Conservation (phyloP, 2,329 filamentous ascomycete genomes). For the Hypoxylon sp. region DNA sequence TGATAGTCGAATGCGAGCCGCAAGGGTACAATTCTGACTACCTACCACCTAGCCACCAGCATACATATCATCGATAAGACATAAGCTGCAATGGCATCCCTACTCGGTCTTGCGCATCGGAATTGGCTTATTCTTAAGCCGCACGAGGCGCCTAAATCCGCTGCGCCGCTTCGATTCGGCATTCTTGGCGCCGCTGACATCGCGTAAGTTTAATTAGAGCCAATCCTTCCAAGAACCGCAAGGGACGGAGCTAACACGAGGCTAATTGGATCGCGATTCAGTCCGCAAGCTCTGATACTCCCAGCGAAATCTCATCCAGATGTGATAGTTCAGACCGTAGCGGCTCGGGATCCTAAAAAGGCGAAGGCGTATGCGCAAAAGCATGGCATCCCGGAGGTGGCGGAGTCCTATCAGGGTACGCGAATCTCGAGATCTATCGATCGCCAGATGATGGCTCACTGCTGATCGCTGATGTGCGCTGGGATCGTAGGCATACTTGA, state of each 20-base stretch:
- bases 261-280: slow-evolving; percentile 38
- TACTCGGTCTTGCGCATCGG: slow-evolving; percentile 45
- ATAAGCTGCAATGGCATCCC: slow-evolving; percentile 40
- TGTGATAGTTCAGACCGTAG: slow-evolving; percentile 66
- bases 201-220: slow-evolving; percentile 51
- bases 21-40: slow-evolving; percentile 5
- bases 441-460: neutral
- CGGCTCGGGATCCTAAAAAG: slow-evolving; percentile 63
- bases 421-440: neutral
- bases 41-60: neutral
- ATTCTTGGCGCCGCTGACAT: slow-evolving; percentile 61
- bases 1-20: slow-evolving; percentile 16
- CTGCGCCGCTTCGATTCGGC: slow-evolving; percentile 56
- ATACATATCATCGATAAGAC: neutral
- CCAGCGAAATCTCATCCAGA: slow-evolving; percentile 68
- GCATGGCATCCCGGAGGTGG: slow-evolving; percentile 65
- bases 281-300: slow-evolving; percentile 60
- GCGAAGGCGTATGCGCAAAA: slow-evolving; percentile 66
- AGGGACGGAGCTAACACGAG: neutral
- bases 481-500: slow-evolving; percentile 54
- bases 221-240: slow-evolving; percentile 1
- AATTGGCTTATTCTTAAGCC: slow-evolving; percentile 49
- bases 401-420: slow-evolving; percentile 64
- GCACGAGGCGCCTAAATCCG: slow-evolving; percentile 41
- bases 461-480: neutral